Percentiles rank a stretch among this genome's conserved stretches.
phyloP scores from a whole-genome alignment of 202 grass and related monocot species.

The Panicum hallii region DNA sequence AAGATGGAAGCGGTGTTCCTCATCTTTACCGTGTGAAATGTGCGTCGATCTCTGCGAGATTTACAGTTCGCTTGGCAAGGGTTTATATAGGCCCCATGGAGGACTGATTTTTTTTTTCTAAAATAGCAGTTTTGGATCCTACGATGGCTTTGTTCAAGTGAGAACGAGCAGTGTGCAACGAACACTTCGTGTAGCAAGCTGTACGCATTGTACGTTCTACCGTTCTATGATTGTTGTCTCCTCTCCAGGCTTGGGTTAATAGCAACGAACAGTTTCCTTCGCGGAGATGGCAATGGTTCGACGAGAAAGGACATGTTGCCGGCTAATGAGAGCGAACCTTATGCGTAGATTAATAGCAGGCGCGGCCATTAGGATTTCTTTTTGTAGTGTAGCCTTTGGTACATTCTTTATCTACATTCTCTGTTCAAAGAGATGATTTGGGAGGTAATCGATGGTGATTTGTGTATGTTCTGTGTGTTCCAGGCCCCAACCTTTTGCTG shows the following conservation, averaged over 20 bases:
- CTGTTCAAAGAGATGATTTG: slow-evolving; percentile 24
- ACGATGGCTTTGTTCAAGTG: not conserved
- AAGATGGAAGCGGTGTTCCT: not conserved
- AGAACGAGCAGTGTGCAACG: not conserved
- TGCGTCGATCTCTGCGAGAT: not conserved
- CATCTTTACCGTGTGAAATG: not conserved
- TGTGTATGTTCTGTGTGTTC: not conserved
- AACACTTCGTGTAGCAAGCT: not conserved
- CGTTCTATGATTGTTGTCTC: not conserved
- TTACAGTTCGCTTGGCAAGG: not conserved
- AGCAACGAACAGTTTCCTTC: not conserved
- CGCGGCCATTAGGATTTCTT: not conserved
- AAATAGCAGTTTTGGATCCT: slow-evolving; percentile 10
- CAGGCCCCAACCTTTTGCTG: not conserved
- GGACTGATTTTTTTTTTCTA: not conserved
- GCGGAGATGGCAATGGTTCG: not conserved
- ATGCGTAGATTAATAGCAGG: not conserved
- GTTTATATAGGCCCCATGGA: not conserved
- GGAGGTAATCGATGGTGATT: slow-evolving; percentile 10
- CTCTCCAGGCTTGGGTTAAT: not conserved
- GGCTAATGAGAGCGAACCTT: not conserved
- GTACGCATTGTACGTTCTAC: not conserved
- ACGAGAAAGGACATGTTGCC: not conserved
- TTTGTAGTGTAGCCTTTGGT: not conserved
- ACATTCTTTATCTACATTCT: not conserved